phyloP scores from a whole-genome alignment of 2,329 filamentous ascomycete species.

The Allantophomopsis lycopodina region DNA sequence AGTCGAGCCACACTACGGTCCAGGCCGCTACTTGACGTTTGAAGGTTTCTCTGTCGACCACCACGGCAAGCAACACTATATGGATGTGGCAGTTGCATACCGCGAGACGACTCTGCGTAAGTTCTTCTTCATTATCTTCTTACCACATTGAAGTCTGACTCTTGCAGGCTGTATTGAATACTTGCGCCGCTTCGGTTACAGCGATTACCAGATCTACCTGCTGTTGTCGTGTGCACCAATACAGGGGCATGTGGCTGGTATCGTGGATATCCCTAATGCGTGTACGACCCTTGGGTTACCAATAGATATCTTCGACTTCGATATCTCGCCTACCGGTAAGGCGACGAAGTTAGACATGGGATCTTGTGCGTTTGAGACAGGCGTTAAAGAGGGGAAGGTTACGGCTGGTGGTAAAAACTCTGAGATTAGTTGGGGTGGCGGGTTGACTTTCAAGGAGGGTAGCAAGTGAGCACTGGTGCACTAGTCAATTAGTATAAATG shows the following conservation, averaged over 20 bases:
- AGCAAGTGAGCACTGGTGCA: too few relatives aligned
- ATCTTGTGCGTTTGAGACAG: conserved; percentile 49
- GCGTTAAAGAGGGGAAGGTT: conserved; percentile 28
- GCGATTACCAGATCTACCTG: conserved; percentile 70
- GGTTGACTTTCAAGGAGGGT: conserved; percentile 29
- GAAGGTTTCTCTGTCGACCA: conserved; percentile 87
- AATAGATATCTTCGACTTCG: conserved; percentile 92
- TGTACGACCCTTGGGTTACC: conserved; percentile 82
- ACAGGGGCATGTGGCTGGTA: conserved; percentile 77
- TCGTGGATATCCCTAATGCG: conserved; percentile 76
- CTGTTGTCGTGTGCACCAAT: conserved; percentile 75
- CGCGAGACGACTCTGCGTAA: conserved; percentile 44
- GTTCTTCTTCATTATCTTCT: conserved; percentile 6
- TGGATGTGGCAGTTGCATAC: conserved; percentile 79
- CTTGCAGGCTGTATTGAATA: conserved; percentile 58
- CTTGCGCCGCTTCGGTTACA: conserved; percentile 58
- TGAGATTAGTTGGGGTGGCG: conserved; percentile 33
- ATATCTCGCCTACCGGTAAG: conserved; percentile 54
- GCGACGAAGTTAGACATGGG: conserved; percentile 55
- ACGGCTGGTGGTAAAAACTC: conserved; percentile 30
- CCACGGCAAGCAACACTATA: conserved; percentile 76
- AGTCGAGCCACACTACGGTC: conserved; percentile 78
- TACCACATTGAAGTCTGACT: background rate
- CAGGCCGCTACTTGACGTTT: conserved; percentile 70
- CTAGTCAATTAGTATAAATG: too few relatives aligned